Evolutionary conservation across 1,284 basidiomycete species (phyloP).

Genomic region (Sanghuangporus baumii): DNA sequence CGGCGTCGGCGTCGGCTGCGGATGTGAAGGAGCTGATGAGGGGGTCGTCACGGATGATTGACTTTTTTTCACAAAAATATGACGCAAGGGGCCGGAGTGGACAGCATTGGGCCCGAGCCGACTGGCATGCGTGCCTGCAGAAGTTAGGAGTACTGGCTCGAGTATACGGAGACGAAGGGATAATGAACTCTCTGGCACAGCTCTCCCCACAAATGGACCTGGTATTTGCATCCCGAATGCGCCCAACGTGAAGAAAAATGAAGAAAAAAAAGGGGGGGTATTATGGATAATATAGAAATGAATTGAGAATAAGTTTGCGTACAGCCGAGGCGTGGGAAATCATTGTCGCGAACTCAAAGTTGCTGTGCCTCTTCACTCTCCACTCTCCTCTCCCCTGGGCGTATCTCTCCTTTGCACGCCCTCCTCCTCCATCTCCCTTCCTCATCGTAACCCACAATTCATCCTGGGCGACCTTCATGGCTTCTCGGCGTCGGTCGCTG

Average conservation of each 20-base stretch:
- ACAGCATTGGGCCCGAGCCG: constrained; percentile 62
- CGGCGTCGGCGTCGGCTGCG: constrained; percentile 4
- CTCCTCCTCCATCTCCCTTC: constrained; percentile 10
- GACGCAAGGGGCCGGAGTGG: constrained; percentile 46
- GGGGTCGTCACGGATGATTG: constrained; percentile 33
- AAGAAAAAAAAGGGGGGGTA: no score
- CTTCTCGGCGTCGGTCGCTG: constrained; percentile 49
- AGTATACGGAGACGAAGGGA: constrained; percentile 44
- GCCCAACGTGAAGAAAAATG: constrained; percentile 34
- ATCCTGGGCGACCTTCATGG: constrained; percentile 8
- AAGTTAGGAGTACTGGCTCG: constrained; percentile 43
- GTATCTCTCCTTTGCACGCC: constrained; percentile 13
- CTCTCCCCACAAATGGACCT: constrained; percentile 42
- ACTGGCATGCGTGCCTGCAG: constrained; percentile 51
- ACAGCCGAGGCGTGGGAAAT: constrained; percentile 2
- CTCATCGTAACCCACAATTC: background rate
- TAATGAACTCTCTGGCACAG: constrained; percentile 43
- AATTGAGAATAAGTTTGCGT: background rate
- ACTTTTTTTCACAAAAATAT: constrained; percentile 48
- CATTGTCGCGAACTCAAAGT: constrained; percentile 17
- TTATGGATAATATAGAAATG: background rate
- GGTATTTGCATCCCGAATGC: constrained; percentile 45
- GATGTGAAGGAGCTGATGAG: constrained; percentile 13
- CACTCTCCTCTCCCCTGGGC: constrained; percentile 22
- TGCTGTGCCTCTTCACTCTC: background rate